phyloP scores from a whole-genome alignment of 2,329 filamentous ascomycete species.

The Thermothelomyces thermophilus region DNA sequence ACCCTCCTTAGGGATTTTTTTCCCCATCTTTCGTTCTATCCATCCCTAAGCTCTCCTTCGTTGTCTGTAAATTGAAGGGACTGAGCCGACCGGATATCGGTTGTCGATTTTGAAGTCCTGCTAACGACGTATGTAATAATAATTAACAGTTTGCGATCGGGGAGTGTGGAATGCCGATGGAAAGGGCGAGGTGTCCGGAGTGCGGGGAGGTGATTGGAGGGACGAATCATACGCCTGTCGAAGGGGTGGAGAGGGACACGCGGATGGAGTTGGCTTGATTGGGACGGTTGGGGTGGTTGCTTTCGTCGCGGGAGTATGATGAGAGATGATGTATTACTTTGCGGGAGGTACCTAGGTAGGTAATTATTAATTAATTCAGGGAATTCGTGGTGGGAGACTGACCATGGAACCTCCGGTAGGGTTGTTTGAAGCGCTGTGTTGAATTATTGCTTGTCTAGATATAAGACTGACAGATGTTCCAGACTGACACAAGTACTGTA shows the following conservation, averaged over 20 bases:
- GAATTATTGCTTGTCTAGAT: not conserved
- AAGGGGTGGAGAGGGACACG: slow-evolving; percentile 44
- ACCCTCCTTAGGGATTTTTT: too few relatives aligned
- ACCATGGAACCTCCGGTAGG: too few relatives aligned
- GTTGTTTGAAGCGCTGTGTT: too few relatives aligned
- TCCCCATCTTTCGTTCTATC: not conserved
- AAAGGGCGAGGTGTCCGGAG: slow-evolving; percentile 54
- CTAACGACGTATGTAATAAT: slow-evolving; percentile 33
- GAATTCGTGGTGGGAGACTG: too few relatives aligned
- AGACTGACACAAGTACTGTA: too few relatives aligned
- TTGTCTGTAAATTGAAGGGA: not conserved
- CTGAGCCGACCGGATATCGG: not conserved
- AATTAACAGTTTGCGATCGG: slow-evolving; percentile 56
- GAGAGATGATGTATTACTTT: not conserved
- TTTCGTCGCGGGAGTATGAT: not conserved
- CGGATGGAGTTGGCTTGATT: slow-evolving; percentile 39
- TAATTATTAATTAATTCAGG: too few relatives aligned
- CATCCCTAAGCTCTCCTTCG: not conserved
- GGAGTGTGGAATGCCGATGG: slow-evolving; percentile 61
- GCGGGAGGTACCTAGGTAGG: too few relatives aligned
- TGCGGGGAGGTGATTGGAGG: slow-evolving; percentile 55
- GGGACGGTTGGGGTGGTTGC: too few relatives aligned
- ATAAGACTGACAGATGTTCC: too few relatives aligned
- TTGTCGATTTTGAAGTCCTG: not conserved
- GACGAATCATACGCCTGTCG: slow-evolving; percentile 39